Conservation (phyloP, 352 stramenopile species). For the Globisporangium yorkense region DNA sequence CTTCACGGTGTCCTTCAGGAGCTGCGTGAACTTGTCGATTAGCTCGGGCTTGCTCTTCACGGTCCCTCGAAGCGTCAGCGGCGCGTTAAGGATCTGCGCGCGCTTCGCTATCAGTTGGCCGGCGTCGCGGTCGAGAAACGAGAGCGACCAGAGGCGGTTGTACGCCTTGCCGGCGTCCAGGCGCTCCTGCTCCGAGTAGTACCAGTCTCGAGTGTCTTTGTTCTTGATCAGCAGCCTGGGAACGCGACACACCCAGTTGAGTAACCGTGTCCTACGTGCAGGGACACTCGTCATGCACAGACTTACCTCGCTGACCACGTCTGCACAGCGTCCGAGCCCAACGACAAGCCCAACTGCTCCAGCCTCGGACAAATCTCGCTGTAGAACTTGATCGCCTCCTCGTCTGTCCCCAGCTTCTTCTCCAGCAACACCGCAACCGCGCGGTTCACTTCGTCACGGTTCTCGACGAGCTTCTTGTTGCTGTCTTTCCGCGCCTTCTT, state of each 20-base stretch:
- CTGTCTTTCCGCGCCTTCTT: slow-evolving; percentile 80
- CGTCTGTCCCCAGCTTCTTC: slow-evolving; percentile 43
- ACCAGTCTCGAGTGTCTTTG: slow-evolving; percentile 84
- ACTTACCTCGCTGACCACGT: slow-evolving; percentile 71
- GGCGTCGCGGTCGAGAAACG: slow-evolving; percentile 70
- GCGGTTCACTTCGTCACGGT: slow-evolving; percentile 53
- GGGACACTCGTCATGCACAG: not conserved
- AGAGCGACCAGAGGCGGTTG: slow-evolving; percentile 67
- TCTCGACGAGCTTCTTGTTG: slow-evolving; percentile 86
- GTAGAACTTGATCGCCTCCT: slow-evolving; percentile 69
- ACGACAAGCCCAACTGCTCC: slow-evolving; percentile 51
- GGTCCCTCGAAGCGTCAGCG: slow-evolving; percentile 44
- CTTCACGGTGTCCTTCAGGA: slow-evolving; percentile 85
- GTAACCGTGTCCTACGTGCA: not conserved
- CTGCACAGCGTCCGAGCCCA: slow-evolving; percentile 65
- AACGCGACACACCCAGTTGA: not conserved
- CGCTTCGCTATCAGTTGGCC: slow-evolving; percentile 74
- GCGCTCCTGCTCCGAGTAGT: slow-evolving; percentile 75
- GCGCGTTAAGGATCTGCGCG: slow-evolving; percentile 65
- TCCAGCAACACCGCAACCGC: slow-evolving; percentile 49
- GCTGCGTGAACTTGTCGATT: slow-evolving; percentile 81
- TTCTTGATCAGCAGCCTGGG: slow-evolving; percentile 80
- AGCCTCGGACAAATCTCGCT: slow-evolving; percentile 48
- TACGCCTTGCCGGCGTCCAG: slow-evolving; percentile 76
- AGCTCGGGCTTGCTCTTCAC: slow-evolving; percentile 78